Percentiles rank a stretch among this genome's conserved stretches.
Evolutionary conservation across 345 rosid species (phyloP).

Genomic region (Rhizophora mangle): DNA sequence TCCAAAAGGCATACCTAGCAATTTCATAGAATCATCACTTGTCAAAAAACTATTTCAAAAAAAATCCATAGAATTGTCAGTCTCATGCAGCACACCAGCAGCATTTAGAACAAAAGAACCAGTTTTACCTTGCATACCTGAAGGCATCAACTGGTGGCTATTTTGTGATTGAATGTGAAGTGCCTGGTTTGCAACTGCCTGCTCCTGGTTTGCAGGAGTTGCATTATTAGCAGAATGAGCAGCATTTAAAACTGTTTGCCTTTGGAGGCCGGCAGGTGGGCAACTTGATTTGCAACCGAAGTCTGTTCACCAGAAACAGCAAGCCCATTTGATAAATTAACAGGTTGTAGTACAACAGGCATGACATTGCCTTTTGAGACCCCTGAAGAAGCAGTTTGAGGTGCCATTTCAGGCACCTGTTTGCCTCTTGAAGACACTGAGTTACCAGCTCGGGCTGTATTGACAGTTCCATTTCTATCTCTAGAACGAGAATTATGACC

Average conservation of each 20-base stretch:
- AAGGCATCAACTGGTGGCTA: constrained; percentile 20
- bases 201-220: constrained; percentile 17
- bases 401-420: constrained; percentile 10
- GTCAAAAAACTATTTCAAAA: too few species aligned
- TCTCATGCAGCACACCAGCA: not conserved
- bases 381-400: constrained; percentile 34
- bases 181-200: constrained; percentile 23
- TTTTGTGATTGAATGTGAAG: constrained; percentile 28
- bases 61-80: constrained; percentile 8
- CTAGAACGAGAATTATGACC: constrained; percentile 22
- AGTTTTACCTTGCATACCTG: constrained; percentile 18
- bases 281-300: constrained; percentile 13
- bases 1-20: constrained; percentile 50
- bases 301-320: constrained; percentile 22
- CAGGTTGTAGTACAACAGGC: constrained; percentile 52
- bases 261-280: constrained; percentile 25
- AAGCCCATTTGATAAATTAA: constrained; percentile 40
- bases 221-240: constrained; percentile 29
- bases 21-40: constrained; percentile 16
- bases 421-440: constrained; percentile 22
- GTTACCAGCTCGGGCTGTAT: constrained; percentile 20
- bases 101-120: constrained; percentile 16
- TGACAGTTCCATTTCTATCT: constrained; percentile 23
- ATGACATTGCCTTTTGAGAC: constrained; percentile 40
- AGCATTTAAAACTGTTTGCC: constrained; percentile 36